Base-by-base conservation (phyloP, 805 yeast genomes). In the Suhomyces xylopsoci region DNA sequence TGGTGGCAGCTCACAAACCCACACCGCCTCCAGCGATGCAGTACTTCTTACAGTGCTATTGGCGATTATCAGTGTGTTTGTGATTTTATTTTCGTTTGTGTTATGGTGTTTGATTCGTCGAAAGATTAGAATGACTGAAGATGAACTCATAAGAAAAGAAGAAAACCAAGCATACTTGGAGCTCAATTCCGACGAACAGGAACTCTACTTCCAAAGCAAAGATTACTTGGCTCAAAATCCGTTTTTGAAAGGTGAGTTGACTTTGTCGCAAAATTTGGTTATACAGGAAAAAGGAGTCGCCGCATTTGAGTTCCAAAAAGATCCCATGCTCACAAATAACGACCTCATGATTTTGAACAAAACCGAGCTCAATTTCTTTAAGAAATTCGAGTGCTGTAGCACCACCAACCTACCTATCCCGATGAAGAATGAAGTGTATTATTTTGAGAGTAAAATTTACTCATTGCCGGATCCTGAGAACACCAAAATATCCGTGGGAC, bases 331-430 rank as follows among this genome's bases (percentile, higher is more conserved):
- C 30, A 81, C 80, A 55, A 79, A 77, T 69, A 83, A 77, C 62
- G 82, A 79, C 57, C 78, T 82, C 50, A 58, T 81, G 38, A 87
- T 93, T 5, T 78, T 82, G 40, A 87, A 87, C 63, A 85, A 87
- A 61, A 66, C 78, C 2, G 90, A 85, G 62, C 67, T 86, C 47
- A 78, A 80, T 28, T 85, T 85, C 59, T 68, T 77, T 58, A 79
- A 80, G 61, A 81, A 81, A 47, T 79, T 79, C 51, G 87, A 85
- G 57, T 81, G 87, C 58, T 78, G 91, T 2, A 78, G 86, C 7
- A 90, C 83, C 65, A 84, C 97, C 2, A 92, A 90, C 69, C 72
- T 92, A 53, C 98, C 97, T 0, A 77, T 92, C 3, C 97, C 97
- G 15, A 79, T 79, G 61, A 81, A 80, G 54, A 91, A 88, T 65